Evolutionary conservation across 1,139 yeast genomes (phyloP), one percentile per base, ranked within the genome.

Genomic region (Lodderomyces pseudojiufengensis): DNA sequence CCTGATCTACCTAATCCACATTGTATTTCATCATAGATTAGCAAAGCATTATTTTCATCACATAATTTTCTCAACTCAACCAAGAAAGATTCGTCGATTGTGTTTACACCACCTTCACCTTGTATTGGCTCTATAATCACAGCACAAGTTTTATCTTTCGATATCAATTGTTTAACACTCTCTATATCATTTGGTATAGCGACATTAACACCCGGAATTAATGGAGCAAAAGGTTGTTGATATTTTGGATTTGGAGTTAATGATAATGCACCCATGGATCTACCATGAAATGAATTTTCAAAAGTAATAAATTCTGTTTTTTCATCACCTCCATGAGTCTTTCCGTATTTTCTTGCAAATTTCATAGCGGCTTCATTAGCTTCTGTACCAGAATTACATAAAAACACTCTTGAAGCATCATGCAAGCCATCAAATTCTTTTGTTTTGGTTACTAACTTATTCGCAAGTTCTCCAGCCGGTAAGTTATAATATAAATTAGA

Each of bases 281-380:
- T 78, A 28, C 98, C 98, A 54, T 92, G 98, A 72, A 92, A 92
- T 0, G 95, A 83, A 47, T 84, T 80, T 47, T 79, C 76, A 59
- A 92, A 92, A n/a, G 95, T 78, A 35, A 92, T 80, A 39, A 92
- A 70, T 51, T 87, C 95, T 43, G 62, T 70, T 55, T 90, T 90
- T 29, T 70, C 73, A 10, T 67, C 71, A 39, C 61, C 58, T 29
- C 71, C 59, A 4, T 65, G 48, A 47, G 78, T 78, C 47, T 79
- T 80, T 39, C 95, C 96, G 52, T 77, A 74, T 57, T 87, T 90
- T 55, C 97, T 78, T 12, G 97, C 97, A 65, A 92, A 92, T 58
- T 92, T 92, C 50, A 92, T 64, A 1, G 98, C 98, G 2, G 97
- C 98, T 59, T 92, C 98, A 54, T 90, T 92, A 38, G 98, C 97